These are phyloP conservation scores for Clonostachys rosea DNA, from an alignment of 2,329 filamentous ascomycete species.

Conservation along the genomic window DNA sequence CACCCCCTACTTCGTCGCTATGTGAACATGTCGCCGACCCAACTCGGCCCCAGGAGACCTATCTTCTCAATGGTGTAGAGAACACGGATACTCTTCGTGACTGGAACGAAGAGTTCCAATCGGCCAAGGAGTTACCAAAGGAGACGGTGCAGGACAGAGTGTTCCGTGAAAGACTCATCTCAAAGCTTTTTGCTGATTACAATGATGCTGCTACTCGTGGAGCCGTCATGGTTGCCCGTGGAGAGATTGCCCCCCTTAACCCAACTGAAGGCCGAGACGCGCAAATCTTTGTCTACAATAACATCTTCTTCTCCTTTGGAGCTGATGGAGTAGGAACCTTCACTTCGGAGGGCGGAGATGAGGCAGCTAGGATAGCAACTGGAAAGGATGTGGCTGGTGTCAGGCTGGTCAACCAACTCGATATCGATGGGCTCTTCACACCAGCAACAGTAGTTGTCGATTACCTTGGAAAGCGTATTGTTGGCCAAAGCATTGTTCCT, in stretches of 20 bases:
- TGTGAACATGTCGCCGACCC: slow-evolving; percentile 76
- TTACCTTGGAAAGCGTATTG: slow-evolving; percentile 94
- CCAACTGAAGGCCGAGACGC: slow-evolving; percentile 89
- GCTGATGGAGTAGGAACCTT: slow-evolving; percentile 97
- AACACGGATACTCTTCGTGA: slow-evolving; percentile 92
- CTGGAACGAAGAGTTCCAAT: slow-evolving; percentile 99
- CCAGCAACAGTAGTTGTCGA: slow-evolving; percentile 95
- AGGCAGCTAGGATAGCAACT: slow-evolving; percentile 91
- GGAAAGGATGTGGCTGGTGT: slow-evolving; percentile 96
- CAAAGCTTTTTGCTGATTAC: slow-evolving; percentile 96
- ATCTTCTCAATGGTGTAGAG: slow-evolving; percentile 83
- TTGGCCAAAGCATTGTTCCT: slow-evolving; percentile 95
- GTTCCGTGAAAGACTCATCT: slow-evolving; percentile 88
- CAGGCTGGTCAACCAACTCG: slow-evolving; percentile 91
- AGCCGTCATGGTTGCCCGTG: slow-evolving; percentile 85
- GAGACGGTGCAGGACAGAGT: slow-evolving; percentile 93
- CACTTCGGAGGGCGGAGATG: slow-evolving; percentile 91
- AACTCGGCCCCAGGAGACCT: slow-evolving; percentile 88
- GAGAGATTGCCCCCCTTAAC: slow-evolving; percentile 90
- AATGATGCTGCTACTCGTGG: slow-evolving; percentile 91
- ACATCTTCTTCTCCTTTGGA: slow-evolving; percentile 98
- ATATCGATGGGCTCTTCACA: slow-evolving; percentile 91
- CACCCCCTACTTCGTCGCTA: slow-evolving; percentile 57
- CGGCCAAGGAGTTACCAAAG: slow-evolving; percentile 87
- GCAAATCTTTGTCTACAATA: slow-evolving; percentile 99